These are phyloP conservation scores for Fusarium tjaetaba DNA, from an alignment of 2,329 filamentous ascomycete species.

Conservation along the genomic window DNA sequence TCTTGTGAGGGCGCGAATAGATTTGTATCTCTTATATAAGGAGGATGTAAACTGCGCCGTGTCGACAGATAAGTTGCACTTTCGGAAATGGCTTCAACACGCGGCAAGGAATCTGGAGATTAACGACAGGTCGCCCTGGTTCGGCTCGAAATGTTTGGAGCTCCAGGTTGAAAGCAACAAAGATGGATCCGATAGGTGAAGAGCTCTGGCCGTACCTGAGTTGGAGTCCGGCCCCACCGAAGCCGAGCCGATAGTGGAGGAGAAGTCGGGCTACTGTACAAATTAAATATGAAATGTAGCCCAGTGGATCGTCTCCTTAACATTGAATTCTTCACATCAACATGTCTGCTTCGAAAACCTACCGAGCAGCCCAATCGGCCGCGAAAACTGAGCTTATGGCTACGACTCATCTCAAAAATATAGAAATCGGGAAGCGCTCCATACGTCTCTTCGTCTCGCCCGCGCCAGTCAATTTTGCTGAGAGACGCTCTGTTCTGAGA, in stretches of 20 bases:
- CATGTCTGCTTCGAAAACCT: neutral
- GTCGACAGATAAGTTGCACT: no score
- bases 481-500: conserved; percentile 65
- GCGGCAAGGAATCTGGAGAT: neutral
- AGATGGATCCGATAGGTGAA: neutral
- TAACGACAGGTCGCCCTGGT: neutral
- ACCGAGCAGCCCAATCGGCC: neutral
- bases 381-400: neutral
- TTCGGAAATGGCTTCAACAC: neutral
- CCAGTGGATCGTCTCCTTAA: neutral
- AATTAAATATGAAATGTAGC: neutral
- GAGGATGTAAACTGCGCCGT: neutral
- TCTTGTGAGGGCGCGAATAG: conserved; percentile 20
- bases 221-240: conserved; percentile 35
- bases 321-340: neutral
- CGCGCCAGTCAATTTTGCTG: conserved; percentile 60
- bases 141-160: neutral
- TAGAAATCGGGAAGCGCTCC: conserved; percentile 7
- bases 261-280: neutral
- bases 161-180: conserved; percentile 11
- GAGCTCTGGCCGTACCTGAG: conserved; percentile 5
- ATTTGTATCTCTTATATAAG: neutral
- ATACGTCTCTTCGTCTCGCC: conserved; percentile 64
- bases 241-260: conserved; percentile 27
- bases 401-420: neutral